Conservation (phyloP, 2,329 filamentous ascomycete species). For the Cordyceps pruinosa region DNA sequence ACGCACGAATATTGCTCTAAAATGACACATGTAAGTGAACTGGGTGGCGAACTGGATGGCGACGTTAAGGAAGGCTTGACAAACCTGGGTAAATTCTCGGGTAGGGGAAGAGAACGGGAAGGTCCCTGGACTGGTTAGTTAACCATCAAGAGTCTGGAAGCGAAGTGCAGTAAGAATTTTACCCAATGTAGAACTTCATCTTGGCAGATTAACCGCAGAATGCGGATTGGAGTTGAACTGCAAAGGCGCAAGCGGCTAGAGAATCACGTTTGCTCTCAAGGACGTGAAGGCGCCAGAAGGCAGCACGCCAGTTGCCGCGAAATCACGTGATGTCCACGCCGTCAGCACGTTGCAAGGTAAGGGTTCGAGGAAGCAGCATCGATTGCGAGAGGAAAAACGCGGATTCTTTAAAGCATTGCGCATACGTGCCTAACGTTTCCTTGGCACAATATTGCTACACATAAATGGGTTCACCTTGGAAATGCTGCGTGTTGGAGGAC, state of each 20-base stretch:
- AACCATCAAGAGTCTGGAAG: not conserved
- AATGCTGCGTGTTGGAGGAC: too few species aligned
- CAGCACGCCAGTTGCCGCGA: slow-evolving; percentile 21
- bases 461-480: too few species aligned
- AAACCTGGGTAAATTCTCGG: slow-evolving; percentile 52
- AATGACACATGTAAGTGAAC: slow-evolving; percentile 11
- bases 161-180: slow-evolving; percentile 14
- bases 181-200: slow-evolving; percentile 50
- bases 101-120: slow-evolving; percentile 52
- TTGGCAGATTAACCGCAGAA: slow-evolving; percentile 17
- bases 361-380: not conserved
- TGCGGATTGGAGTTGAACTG: not conserved
- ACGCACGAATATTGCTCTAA: slow-evolving; percentile 50
- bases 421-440: too few species aligned
- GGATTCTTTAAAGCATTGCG: too few species aligned
- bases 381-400: too few species aligned
- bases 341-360: too few species aligned
- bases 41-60: not conserved
- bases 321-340: slow-evolving; percentile 23
- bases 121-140: slow-evolving; percentile 34
- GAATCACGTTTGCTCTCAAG: not conserved
- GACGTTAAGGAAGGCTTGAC: slow-evolving; percentile 13
- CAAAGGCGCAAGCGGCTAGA: not conserved
- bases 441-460: too few species aligned
- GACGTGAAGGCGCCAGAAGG: not conserved